Base-by-base conservation (phyloP, 208 protist species). In the Leishmania turanica region DNA sequence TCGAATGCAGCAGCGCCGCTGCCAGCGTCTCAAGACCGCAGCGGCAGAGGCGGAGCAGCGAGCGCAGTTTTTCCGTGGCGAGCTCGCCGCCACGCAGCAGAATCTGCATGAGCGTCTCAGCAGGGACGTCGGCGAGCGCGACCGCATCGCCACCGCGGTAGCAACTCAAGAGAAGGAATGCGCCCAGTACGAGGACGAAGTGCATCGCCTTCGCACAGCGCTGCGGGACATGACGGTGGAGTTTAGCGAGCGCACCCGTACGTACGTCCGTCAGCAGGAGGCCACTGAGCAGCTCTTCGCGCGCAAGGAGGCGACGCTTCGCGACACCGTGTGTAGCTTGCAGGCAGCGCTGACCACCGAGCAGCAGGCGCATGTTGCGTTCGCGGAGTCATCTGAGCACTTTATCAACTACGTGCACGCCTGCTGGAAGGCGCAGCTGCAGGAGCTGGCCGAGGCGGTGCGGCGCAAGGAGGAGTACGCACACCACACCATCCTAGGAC, bases 221-320 rank as follows among this genome's bases (percentile, higher is more conserved):
- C 79, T 95, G 72, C 85, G 86, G 64, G 91, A 92, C 45, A 85
- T 92, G 81, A 87, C 86, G 21, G 62, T 81, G n/a, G 89, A 95
- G 80, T 95, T 95, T 58, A 88, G 83, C 58, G 85, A 90, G 74
- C 89, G 91, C 49, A 92, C 89, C 0, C 73, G 77, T 31, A 92
- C 89, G 0, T 93, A 93, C 75, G 75, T 92, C 34, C 83, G 83
- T 19, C 90, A 95, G 76, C 91, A 92, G 75, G 89, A 92, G 71
- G 84, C 87, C 53, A 40, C 87, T 11, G 77, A 88, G 68, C 81
- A 79, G 31, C 83, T 91, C 60, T 91, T 87, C 62, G 11, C 49
- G 19, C 72, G 58, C 27, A 86, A 87, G 51, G 88, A 92, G 56
- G 73, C 75, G n/a, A 79, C 74, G 34, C 76, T 94, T 45, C 75